These are phyloP conservation scores for Sporisorium scitamineum DNA, from an alignment of 1,284 basidiomycete genomes.

Conservation along the genomic window DNA sequence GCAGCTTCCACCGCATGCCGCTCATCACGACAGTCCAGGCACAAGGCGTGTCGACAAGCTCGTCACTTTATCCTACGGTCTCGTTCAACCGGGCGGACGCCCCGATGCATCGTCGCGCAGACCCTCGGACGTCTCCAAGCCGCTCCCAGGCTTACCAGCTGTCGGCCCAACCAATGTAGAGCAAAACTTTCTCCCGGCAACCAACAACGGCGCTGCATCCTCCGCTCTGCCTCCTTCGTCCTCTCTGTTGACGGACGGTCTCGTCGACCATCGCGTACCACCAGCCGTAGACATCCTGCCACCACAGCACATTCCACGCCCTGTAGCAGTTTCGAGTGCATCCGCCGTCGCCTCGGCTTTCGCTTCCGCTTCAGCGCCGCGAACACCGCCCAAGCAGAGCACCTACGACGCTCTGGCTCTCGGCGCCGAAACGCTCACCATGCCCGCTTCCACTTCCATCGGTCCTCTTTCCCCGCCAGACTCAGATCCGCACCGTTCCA, in stretches of 20 bases:
- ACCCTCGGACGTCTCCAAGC: conserved; percentile 36
- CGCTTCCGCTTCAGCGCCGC: conserved; percentile 20
- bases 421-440: conserved; percentile 24
- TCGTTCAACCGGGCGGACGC: conserved; percentile 43
- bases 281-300: conserved; percentile 29
- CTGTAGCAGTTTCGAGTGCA: conserved; percentile 14
- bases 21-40: conserved; percentile 15
- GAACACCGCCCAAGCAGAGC: conserved; percentile 33
- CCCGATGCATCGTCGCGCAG: conserved; percentile 25
- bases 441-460: conserved; percentile 23
- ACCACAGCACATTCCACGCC: conserved; percentile 59
- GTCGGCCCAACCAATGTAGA: conserved; percentile 25
- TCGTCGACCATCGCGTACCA: conserved; percentile 24
- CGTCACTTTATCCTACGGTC: conserved; percentile 30
- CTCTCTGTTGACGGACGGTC: conserved; percentile 4
- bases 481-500: conserved; percentile 49
- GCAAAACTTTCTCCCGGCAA: conserved; percentile 29
- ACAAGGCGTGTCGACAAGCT: conserved; percentile 26
- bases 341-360: neutral
- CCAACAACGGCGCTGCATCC: conserved; percentile 11
- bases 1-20: conserved; percentile 9
- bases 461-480: conserved; percentile 53
- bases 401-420: conserved; percentile 1
- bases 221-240: conserved; percentile 2
- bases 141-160: conserved; percentile 48